These are phyloP conservation scores for Neurospora tetraspora DNA, from an alignment of 495 filamentous ascomycete species.

Conservation along the genomic window DNA sequence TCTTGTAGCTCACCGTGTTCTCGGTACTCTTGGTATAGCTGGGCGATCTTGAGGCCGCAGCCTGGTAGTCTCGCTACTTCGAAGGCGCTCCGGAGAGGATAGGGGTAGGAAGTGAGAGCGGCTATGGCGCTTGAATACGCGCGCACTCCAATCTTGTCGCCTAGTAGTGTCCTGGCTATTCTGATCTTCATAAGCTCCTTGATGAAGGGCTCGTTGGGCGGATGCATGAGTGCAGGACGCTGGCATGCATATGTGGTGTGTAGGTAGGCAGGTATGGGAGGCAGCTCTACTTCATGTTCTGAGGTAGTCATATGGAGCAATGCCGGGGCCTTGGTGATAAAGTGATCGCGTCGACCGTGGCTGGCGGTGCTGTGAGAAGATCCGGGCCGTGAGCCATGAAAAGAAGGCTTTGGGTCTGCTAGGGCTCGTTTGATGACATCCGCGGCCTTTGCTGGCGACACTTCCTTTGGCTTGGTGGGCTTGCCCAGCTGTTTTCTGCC, in stretches of 20 bases:
- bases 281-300: constrained; percentile 53
- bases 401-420: constrained; percentile 14
- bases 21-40: constrained; percentile 69
- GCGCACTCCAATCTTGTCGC: constrained; percentile 70
- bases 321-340: constrained; percentile 8
- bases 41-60: constrained; percentile 70
- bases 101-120: constrained; percentile 70
- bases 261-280: constrained; percentile 61
- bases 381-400: constrained; percentile 4
- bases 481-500: constrained; percentile 30
- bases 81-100: constrained; percentile 24
- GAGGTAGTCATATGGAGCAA: constrained; percentile 55
- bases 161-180: constrained; percentile 54
- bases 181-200: constrained; percentile 64
- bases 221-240: constrained; percentile 57
- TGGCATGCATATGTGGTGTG: constrained; percentile 70
- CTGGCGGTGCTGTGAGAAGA: constrained; percentile 7
- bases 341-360: constrained; percentile 1
- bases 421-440: constrained; percentile 24
- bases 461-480: constrained; percentile 8
- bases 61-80: constrained; percentile 70
- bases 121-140: constrained; percentile 87
- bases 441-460: constrained; percentile 8
- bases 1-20: constrained; percentile 47
- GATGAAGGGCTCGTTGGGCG: constrained; percentile 72